phyloP scores from a whole-genome alignment of 2,329 filamentous ascomycete species.

The Chrysosporium keratinophilum region DNA sequence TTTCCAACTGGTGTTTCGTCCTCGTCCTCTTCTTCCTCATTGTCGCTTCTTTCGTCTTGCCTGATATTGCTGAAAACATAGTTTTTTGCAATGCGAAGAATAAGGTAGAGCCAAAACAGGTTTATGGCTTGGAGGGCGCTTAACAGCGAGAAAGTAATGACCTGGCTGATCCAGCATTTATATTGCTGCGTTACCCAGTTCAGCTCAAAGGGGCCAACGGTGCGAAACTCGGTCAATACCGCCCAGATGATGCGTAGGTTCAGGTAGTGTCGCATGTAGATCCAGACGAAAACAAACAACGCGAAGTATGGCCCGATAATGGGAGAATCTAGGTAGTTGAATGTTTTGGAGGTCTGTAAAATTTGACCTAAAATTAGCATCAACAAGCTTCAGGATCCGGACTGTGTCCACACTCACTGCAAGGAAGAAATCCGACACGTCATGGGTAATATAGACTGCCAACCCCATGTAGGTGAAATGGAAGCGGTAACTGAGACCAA shows the following conservation, averaged over 20 bases:
- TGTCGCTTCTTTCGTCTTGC: slow-evolving; percentile 38
- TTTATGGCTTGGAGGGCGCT: slow-evolving; percentile 39
- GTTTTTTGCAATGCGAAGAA: slow-evolving; percentile 36
- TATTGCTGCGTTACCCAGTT: slow-evolving; percentile 43
- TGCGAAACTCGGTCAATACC: slow-evolving; percentile 38
- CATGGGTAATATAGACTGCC: slow-evolving; percentile 87
- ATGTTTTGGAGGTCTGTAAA: slow-evolving; percentile 70
- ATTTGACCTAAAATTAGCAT: neutral
- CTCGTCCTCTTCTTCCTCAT: slow-evolving; percentile 35
- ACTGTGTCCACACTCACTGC: slow-evolving; percentile 51
- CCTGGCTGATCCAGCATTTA: slow-evolving; percentile 41
- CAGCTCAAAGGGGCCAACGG: slow-evolving; percentile 38
- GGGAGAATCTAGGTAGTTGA: slow-evolving; percentile 77
- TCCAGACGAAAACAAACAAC: slow-evolving; percentile 71
- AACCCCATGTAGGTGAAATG: slow-evolving; percentile 94
- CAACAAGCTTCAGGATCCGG: neutral
- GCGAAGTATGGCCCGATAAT: slow-evolving; percentile 77
- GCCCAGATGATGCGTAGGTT: slow-evolving; percentile 41
- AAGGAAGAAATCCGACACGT: slow-evolving; percentile 91
- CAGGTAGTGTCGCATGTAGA: slow-evolving; percentile 73
- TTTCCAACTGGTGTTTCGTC: slow-evolving; percentile 15
- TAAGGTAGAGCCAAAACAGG: slow-evolving; percentile 39
- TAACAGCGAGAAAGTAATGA: slow-evolving; percentile 37
- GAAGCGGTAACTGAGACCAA: slow-evolving; percentile 81
- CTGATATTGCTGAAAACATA: slow-evolving; percentile 32